These are phyloP conservation scores for Tylopilus vinaceipallidus DNA, from an alignment of 768 basidiomycete genomes.

Conservation along the genomic window DNA sequence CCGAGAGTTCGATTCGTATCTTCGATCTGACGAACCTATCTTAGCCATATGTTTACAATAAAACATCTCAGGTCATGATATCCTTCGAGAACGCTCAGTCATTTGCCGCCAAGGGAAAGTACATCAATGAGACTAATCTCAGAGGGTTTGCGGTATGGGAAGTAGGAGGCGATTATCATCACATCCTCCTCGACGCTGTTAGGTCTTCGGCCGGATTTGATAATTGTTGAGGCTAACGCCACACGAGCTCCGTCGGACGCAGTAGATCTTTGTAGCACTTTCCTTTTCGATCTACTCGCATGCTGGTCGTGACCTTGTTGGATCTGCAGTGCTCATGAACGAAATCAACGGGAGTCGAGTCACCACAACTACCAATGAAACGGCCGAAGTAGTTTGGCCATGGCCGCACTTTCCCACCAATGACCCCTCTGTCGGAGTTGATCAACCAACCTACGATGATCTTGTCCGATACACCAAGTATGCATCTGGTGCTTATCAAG, in stretches of 20 bases:
- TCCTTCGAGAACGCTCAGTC: slow-evolving; percentile 64
- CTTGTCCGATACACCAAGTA: slow-evolving; percentile 48
- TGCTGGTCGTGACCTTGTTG: background rate
- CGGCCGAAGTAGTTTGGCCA: slow-evolving; percentile 1
- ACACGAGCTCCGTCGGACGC: background rate
- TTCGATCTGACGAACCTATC: background rate
- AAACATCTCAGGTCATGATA: slow-evolving; percentile 52
- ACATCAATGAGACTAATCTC: slow-evolving; percentile 51
- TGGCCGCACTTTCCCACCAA: slow-evolving; percentile 27
- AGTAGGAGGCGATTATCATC: slow-evolving; percentile 60
- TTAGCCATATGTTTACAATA: slow-evolving; percentile 68
- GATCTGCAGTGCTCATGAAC: slow-evolving; percentile 5
- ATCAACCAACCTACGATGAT: slow-evolving; percentile 38
- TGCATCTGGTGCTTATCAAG: slow-evolving; percentile 49
- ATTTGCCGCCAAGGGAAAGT: slow-evolving; percentile 59
- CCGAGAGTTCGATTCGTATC: background rate
- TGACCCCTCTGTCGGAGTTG: slow-evolving; percentile 31
- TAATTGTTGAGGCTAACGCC: background rate
- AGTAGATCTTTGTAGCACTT: no score
- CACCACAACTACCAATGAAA: background rate
- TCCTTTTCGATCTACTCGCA: background rate
- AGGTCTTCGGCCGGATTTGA: slow-evolving; percentile 5
- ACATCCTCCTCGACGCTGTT: slow-evolving; percentile 62
- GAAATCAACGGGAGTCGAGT: background rate
- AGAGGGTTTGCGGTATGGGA: slow-evolving; percentile 74